Base-by-base conservation (phyloP, 495 filamentous ascomycete genomes). In the Lentithecium fluviatile region DNA sequence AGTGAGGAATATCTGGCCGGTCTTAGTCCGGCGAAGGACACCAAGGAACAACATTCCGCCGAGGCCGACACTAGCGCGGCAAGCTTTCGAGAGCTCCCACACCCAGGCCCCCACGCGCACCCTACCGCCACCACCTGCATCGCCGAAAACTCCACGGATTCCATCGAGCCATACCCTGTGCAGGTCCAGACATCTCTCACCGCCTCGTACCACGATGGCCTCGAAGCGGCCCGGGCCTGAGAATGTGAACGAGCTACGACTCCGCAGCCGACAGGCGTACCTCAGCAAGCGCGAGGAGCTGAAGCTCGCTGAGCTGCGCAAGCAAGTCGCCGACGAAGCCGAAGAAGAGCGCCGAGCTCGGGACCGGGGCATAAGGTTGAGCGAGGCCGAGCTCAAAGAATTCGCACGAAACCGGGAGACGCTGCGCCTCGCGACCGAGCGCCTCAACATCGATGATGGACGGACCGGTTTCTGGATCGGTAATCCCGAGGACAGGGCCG, bases 401-500 rank as follows among this genome's bases (percentile, higher is more conserved):
- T 97, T 97, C 70, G 86, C 87, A 1, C 87, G 90, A 56, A 97
- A 97, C 68, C 80, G 89, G 40, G 89, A 97, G 73, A 82, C 94
- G 21, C 79, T 97, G 19, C 80, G 87, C 19, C 81, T 97, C 40
- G 93, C 95, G 0, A 91, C 96, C 75, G 91, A 95, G 73, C 80
- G 94, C 38, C 75, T 92, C 26, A 81, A 83, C 24, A 94, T 97
- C 59, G 93, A 97, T 71, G 93, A 97, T 65, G 83, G 95, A 67
- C 83, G 87, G 17, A 92, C 96, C 78, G 94, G 94, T 5, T 97
- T 97, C 72, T 86, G 88, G 73, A 85, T 98, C 75, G 93, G 94
- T 0, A 91, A 95, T 55, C 38, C 64, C 24, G 91, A 96, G 69
- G 95, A 95, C 65, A 95, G 93, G 58, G 36, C 36, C 8, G 36